Percentiles rank a stretch among this genome's conserved stretches.
phyloP scores from a whole-genome alignment of 495 filamentous ascomycete species.

The Mycothermus thermophilus region DNA sequence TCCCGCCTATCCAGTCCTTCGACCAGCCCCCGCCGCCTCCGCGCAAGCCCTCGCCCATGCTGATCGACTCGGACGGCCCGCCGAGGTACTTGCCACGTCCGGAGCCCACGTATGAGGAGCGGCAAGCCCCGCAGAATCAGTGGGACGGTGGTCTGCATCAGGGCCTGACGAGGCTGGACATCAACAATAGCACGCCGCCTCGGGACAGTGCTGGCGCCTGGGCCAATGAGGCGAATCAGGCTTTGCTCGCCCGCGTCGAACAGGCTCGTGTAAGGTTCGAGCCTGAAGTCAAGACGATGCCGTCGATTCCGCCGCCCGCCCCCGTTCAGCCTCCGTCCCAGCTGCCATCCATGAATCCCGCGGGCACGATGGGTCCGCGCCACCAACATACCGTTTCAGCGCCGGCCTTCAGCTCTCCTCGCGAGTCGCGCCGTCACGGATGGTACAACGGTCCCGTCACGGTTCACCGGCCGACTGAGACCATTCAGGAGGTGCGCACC shows the following conservation, averaged over 20 bases:
- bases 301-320: constrained; percentile 1
- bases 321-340: too few species aligned
- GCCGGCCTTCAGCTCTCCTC: constrained; percentile 34
- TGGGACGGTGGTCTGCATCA: constrained; percentile 70
- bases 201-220: constrained; percentile 41
- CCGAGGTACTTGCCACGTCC: constrained; percentile 26
- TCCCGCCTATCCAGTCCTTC: constrained; percentile 86
- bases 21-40: constrained; percentile 55
- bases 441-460: constrained; percentile 52
- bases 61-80: constrained; percentile 41
- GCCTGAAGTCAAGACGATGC: constrained; percentile 13
- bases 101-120: constrained; percentile 42
- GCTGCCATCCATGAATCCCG: constrained; percentile 4
- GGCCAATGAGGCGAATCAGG: constrained; percentile 36
- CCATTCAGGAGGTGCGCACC: constrained; percentile 25
- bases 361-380: constrained; percentile 9
- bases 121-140: constrained; percentile 42
- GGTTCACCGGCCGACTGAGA: constrained; percentile 19
- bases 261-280: constrained; percentile 37
- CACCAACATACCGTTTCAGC: constrained; percentile 41
- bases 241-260: constrained; percentile 35
- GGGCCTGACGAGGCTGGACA: constrained; percentile 59
- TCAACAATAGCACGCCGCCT: constrained; percentile 43
- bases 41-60: constrained; percentile 54
- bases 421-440: constrained; percentile 49